Percentiles rank a stretch among this genome's conserved stretches.
phyloP scores from a whole-genome alignment of 805 yeast genomes.

The Candida adriatica region DNA sequence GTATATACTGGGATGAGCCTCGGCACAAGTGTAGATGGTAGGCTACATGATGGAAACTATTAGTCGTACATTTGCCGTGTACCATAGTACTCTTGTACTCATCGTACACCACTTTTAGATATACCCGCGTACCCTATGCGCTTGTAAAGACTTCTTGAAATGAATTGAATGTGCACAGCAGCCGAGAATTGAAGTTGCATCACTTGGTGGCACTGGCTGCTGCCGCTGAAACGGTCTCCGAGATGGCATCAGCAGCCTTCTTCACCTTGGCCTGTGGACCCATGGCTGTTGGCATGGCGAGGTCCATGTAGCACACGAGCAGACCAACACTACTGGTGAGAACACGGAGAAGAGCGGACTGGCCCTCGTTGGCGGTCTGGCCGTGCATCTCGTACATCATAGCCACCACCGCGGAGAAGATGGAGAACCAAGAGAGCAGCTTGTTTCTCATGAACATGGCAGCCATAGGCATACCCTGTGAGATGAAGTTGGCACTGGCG shows the following conservation, averaged over 20 bases:
- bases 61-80: too few relatives aligned
- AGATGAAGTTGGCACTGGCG: constrained; percentile 34
- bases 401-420: constrained; percentile 42
- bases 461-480: constrained; percentile 61
- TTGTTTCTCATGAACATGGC: constrained; percentile 57
- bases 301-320: constrained; percentile 47
- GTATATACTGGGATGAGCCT: too few relatives aligned
- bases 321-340: constrained; percentile 19
- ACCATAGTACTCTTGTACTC: too few relatives aligned
- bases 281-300: constrained; percentile 20
- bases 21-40: too few relatives aligned
- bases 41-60: too few relatives aligned
- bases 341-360: constrained; percentile 14
- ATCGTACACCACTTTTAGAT: too few relatives aligned
- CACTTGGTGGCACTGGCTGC: not conserved
- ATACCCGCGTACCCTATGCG: too few relatives aligned
- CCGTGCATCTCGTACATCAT: constrained; percentile 22
- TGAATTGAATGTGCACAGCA: too few relatives aligned
- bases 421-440: constrained; percentile 37
- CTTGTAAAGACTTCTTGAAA: too few relatives aligned
- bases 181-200: too few relatives aligned
- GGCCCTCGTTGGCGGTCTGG: constrained; percentile 28
- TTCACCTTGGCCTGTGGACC: constrained; percentile 6
- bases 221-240: constrained; percentile 10
- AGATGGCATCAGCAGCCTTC: constrained; percentile 8